phyloP scores from a whole-genome alignment of 306 rosid species.

The Astragalus glycyphyllos region DNA sequence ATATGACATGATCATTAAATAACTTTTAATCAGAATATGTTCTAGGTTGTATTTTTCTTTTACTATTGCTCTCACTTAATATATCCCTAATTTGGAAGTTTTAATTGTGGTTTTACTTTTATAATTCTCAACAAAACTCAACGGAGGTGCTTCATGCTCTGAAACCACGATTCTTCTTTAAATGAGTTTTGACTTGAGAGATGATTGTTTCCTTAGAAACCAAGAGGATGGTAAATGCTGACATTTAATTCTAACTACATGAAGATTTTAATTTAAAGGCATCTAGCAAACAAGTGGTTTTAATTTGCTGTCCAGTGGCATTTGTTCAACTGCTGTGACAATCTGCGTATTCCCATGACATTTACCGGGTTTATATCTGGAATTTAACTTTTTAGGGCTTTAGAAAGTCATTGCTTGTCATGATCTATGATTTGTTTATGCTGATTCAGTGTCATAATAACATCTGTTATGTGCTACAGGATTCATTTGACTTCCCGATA shows the following conservation, averaged over 20 bases:
- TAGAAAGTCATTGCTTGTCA: slow-evolving; percentile 19
- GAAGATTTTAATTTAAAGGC: slow-evolving; percentile 3
- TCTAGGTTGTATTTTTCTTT: neutral
- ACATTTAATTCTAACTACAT: neutral
- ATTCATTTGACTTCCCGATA: slow-evolving; percentile 59
- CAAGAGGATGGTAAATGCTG: neutral
- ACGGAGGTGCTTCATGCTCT: slow-evolving; percentile 13
- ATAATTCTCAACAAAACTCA: neutral
- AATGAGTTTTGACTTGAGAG: slow-evolving; percentile 21
- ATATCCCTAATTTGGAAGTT: neutral
- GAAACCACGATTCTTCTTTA: slow-evolving; percentile 17
- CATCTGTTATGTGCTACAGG: slow-evolving; percentile 50
- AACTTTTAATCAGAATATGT: neutral
- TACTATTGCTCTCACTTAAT: neutral
- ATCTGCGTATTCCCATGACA: neutral
- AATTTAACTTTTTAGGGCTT: slow-evolving; percentile 22
- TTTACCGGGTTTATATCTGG: slow-evolving; percentile 23
- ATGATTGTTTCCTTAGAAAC: neutral
- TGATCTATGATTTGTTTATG: neutral
- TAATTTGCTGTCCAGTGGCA: slow-evolving; percentile 9
- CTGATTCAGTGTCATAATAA: slow-evolving; percentile 9
- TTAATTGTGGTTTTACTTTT: neutral
- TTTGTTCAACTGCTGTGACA: slow-evolving; percentile 3
- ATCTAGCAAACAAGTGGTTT: slow-evolving; percentile 14
- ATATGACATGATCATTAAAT: neutral